Evolutionary conservation across 2,329 filamentous ascomycete species (phyloP).

Genomic region (Paraconiothyrium brasiliense): DNA sequence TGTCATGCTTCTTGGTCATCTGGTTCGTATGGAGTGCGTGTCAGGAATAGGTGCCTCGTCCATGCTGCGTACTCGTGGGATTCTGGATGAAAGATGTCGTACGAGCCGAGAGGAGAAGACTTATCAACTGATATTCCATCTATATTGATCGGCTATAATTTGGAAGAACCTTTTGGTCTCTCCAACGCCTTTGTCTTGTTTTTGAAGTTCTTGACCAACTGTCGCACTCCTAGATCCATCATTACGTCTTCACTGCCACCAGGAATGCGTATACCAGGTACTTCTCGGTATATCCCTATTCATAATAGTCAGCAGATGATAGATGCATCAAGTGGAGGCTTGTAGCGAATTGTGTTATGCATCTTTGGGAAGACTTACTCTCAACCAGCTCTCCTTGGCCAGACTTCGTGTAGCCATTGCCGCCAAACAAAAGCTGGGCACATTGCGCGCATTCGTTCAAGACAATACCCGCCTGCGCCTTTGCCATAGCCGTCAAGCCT

Average conservation of each 20-base stretch:
- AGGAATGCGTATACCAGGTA: conserved; percentile 68
- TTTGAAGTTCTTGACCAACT: conserved; percentile 75
- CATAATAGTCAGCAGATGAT: conserved; percentile 20
- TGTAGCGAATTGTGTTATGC: background rate
- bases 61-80: background rate
- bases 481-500: conserved; percentile 75
- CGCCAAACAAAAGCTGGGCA: conserved; percentile 76
- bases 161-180: conserved; percentile 49
- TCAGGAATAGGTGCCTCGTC: no score
- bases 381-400: conserved; percentile 71
- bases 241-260: conserved; percentile 79
- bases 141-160: conserved; percentile 40
- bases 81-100: background rate
- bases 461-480: conserved; percentile 77
- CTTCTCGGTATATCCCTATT: conserved; percentile 69
- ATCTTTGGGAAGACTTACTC: conserved; percentile 33
- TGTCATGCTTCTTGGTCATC: no score
- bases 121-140: background rate
- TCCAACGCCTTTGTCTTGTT: conserved; percentile 63
- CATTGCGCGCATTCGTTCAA: conserved; percentile 75
- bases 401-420: conserved; percentile 74
- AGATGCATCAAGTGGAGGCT: background rate
- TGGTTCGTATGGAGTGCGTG: no score
- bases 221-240: conserved; percentile 73
- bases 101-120: background rate